A percentile compares a stretch with the other conserved stretches of the same genome.
These are phyloP conservation scores for Aspergillus tamarii DNA, from an alignment of 2,329 filamentous ascomycete genomes.

Conservation along the genomic window DNA sequence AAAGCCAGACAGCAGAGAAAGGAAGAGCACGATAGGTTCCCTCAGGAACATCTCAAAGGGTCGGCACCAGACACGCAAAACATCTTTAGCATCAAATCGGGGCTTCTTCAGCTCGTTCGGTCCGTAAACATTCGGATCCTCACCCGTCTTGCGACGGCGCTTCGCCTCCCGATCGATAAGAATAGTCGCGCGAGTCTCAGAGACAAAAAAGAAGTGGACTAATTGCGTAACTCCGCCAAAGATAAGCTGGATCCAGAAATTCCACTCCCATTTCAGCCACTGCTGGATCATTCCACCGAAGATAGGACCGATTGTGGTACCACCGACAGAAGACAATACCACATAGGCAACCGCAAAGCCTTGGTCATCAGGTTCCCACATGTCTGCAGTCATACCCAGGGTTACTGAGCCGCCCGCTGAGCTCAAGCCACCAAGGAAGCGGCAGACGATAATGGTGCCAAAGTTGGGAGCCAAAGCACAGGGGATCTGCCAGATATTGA, in stretches of 20 bases:
- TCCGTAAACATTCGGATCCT: conserved; percentile 67
- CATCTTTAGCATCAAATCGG: conserved; percentile 51
- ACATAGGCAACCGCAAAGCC: conserved; percentile 76
- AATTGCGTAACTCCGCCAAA: conserved; percentile 57
- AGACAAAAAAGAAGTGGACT: conserved; percentile 61
- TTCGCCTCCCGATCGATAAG: conserved; percentile 63
- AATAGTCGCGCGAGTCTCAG: conserved; percentile 61
- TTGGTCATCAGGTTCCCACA: conserved; percentile 71
- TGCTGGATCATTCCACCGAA: conserved; percentile 59
- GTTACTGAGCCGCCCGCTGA: conserved; percentile 75
- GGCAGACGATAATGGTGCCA: conserved; percentile 67
- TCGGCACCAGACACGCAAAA: conserved; percentile 57
- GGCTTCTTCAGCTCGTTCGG: conserved; percentile 56
- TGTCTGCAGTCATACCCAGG: conserved; percentile 73
- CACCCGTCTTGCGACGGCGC: conserved; percentile 53
- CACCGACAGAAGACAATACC: conserved; percentile 77
- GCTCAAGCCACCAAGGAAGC: conserved; percentile 69
- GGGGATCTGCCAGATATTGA: conserved; percentile 77
- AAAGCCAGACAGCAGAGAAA: conserved; percentile 73
- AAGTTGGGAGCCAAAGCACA: conserved; percentile 75
- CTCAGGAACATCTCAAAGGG: conserved; percentile 75
- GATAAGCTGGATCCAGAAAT: conserved; percentile 66
- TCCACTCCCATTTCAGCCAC: conserved; percentile 61
- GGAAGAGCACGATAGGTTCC: conserved; percentile 72
- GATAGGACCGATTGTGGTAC: conserved; percentile 64